Conservation (phyloP, 2,329 filamentous ascomycete genomes). For the Fusarium longipes region DNA sequence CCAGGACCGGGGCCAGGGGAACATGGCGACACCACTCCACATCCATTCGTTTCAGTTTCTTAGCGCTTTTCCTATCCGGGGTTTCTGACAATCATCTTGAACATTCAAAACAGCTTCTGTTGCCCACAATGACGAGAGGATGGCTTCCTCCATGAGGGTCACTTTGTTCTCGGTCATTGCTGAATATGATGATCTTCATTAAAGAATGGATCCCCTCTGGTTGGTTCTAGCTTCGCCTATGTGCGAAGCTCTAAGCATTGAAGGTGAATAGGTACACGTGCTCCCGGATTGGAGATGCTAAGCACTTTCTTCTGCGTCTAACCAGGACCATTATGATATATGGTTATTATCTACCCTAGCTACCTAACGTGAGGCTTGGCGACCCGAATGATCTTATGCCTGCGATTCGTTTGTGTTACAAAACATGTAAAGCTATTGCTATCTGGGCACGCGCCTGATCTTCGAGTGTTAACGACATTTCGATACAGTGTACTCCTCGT, state of each 20-base stretch:
- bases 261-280: neutral
- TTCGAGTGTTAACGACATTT: neutral
- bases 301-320: neutral
- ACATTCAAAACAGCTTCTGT: neutral
- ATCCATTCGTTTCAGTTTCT: conserved; percentile 41
- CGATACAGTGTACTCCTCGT: neutral
- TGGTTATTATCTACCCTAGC: too few species aligned
- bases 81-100: neutral
- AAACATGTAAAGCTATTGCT: too few species aligned
- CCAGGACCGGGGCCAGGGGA: conserved; percentile 21
- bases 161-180: neutral
- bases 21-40: conserved; percentile 33
- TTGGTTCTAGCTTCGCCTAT: neutral
- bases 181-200: neutral
- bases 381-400: too few species aligned
- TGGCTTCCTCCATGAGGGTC: neutral
- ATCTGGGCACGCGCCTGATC: neutral
- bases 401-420: too few species aligned
- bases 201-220: neutral
- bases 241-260: neutral
- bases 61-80: conserved; percentile 34
- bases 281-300: neutral
- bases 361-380: too few species aligned
- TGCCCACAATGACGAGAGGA: neutral
- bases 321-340: too few species aligned